Evolutionary conservation across 805 yeast species (phyloP).

Genomic region (Zygoascus tannicola): DNA sequence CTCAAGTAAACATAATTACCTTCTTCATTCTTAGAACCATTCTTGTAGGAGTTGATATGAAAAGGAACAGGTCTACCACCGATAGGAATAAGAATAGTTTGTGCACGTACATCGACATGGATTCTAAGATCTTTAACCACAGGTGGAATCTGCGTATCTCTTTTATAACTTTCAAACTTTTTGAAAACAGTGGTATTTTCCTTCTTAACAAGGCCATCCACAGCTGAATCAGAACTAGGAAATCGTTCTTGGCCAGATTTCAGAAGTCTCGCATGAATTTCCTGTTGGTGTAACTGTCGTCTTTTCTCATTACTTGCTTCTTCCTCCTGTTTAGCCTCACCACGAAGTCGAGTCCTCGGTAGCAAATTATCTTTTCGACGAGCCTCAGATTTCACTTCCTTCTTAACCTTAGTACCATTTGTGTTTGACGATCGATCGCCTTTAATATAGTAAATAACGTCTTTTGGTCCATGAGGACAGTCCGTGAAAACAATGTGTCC

Average conservation of each 20-base stretch:
- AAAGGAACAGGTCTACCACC: constrained; percentile 97
- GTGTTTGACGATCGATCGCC: not conserved
- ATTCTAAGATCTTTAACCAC: constrained; percentile 75
- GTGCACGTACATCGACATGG: constrained; percentile 79
- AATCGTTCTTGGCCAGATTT: constrained; percentile 79
- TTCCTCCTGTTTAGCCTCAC: constrained; percentile 41
- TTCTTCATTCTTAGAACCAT: constrained; percentile 91
- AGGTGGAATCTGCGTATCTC: constrained; percentile 86
- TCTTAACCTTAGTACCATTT: constrained; percentile 22
- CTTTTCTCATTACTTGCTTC: constrained; percentile 65
- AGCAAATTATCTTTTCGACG: constrained; percentile 51
- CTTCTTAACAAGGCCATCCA: constrained; percentile 24
- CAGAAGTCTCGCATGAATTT: constrained; percentile 75
- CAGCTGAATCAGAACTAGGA: constrained; percentile 37
- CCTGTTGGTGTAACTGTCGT: constrained; percentile 72
- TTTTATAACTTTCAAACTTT: constrained; percentile 85
- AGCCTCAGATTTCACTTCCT: constrained; percentile 45
- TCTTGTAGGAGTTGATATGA: constrained; percentile 88
- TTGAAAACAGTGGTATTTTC: constrained; percentile 63
- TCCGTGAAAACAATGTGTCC: constrained; percentile 63
- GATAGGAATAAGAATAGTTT: constrained; percentile 83
- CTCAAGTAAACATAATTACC: constrained; percentile 89
- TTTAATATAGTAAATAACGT: constrained; percentile 56
- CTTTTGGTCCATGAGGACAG: constrained; percentile 60
- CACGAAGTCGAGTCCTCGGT: constrained; percentile 32